Conservation (phyloP, 139 green algal species). For the Eudorina sp. region DNA sequence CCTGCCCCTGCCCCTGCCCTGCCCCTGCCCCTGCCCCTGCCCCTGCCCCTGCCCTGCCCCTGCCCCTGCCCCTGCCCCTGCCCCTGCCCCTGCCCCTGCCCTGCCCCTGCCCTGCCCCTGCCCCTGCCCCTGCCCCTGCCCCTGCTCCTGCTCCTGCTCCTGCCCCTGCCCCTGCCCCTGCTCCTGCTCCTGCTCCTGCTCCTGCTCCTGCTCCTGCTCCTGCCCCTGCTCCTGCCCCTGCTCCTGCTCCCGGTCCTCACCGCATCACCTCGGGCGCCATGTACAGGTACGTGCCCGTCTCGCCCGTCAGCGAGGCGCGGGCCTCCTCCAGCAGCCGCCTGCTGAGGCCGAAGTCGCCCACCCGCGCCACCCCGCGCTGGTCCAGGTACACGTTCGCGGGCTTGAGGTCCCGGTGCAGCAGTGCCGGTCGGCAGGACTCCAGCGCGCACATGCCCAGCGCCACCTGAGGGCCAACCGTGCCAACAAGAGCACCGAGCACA, state of each 20-base stretch:
- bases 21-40: too few species aligned
- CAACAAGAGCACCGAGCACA: not conserved
- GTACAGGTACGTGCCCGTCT: conserved; percentile 93
- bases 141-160: too few species aligned
- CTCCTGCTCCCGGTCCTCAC: conserved; percentile 24
- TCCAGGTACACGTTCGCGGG: conserved; percentile 86
- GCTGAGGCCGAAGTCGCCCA: conserved; percentile 88
- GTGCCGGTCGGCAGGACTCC: conserved; percentile 72
- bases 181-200: too few species aligned
- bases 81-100: too few species aligned
- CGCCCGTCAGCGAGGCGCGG: conserved; percentile 73
- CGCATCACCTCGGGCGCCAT: conserved; percentile 90
- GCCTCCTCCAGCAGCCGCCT: conserved; percentile 46
- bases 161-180: too few species aligned
- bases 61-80: too few species aligned
- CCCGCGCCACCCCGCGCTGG: conserved; percentile 57
- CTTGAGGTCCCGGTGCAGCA: conserved; percentile 92
- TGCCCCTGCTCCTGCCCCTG: too few species aligned
- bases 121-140: too few species aligned
- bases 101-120: too few species aligned
- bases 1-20: too few species aligned
- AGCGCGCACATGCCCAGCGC: conserved; percentile 71
- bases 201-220: too few species aligned
- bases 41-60: too few species aligned
- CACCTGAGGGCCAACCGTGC: conserved; percentile 48